These are phyloP conservation scores for Turnera subulata DNA, from an alignment of 345 rosid species.

Conservation along the genomic window DNA sequence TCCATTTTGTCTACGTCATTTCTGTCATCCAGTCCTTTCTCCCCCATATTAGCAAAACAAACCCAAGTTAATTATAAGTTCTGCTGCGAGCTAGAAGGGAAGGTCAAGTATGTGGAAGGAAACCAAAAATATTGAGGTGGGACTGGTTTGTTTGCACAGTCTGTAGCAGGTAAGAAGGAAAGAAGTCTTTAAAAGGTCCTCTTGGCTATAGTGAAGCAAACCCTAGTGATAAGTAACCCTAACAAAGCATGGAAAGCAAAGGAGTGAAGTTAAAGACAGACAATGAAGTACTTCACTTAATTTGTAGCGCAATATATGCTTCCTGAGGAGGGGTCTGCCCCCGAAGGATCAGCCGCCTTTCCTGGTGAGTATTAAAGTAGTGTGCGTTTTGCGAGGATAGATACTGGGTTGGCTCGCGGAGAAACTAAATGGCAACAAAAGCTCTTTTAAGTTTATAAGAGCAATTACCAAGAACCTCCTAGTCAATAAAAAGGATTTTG, in stretches of 20 bases:
- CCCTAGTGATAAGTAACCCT: too few relatives aligned
- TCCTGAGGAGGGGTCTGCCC: slow-evolving; percentile 64
- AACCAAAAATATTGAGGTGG: too few relatives aligned
- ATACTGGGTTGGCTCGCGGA: slow-evolving; percentile 27
- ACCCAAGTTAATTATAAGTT: neutral
- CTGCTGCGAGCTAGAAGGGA: neutral
- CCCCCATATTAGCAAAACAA: neutral
- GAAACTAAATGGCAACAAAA: slow-evolving; percentile 14
- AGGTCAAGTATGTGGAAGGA: too few relatives aligned
- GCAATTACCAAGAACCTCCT: slow-evolving; percentile 29
- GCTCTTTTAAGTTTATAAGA: slow-evolving; percentile 7
- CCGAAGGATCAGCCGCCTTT: slow-evolving; percentile 98
- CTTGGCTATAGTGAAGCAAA: slow-evolving; percentile 9
- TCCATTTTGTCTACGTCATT: slow-evolving; percentile 50
- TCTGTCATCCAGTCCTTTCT: slow-evolving; percentile 41
- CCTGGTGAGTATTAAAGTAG: slow-evolving; percentile 51
- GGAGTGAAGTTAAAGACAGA: slow-evolving; percentile 17
- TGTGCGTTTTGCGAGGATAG: slow-evolving; percentile 38
- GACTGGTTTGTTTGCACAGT: too few relatives aligned
- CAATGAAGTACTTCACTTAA: slow-evolving; percentile 25
- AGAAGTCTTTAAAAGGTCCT: neutral
- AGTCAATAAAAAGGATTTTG: slow-evolving; percentile 9
- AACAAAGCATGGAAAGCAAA: neutral
- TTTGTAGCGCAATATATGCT: slow-evolving; percentile 20
- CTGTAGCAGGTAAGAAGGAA: neutral